phyloP scores from a whole-genome alignment of 306 rosid genomes.

The Ammopiptanthus mongolicus region DNA sequence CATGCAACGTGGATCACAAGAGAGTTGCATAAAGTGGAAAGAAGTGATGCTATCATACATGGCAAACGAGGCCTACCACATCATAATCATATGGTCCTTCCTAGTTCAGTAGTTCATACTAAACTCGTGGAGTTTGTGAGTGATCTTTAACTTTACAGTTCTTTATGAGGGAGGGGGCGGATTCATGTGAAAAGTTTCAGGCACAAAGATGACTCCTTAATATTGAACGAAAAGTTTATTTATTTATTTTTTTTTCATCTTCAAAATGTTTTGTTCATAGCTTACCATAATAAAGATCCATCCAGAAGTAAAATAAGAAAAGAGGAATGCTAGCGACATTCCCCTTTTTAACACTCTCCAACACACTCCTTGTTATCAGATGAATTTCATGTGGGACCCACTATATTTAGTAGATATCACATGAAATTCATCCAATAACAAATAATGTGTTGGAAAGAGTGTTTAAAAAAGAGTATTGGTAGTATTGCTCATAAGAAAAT shows the following conservation, averaged over 20 bases:
- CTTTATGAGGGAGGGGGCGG: background rate
- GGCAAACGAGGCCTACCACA: background rate
- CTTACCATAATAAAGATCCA: too few species aligned
- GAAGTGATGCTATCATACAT: slow-evolving; percentile 12
- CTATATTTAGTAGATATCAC: too few species aligned
- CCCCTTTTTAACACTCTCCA: too few species aligned
- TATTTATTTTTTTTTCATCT: background rate
- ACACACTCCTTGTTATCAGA: too few species aligned
- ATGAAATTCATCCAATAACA: too few species aligned
- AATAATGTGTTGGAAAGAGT: too few species aligned
- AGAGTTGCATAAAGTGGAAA: background rate
- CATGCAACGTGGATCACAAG: background rate
- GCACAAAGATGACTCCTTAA: background rate
- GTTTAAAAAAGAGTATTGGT: too few species aligned
- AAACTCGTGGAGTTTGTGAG: slow-evolving; percentile 6
- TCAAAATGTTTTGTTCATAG: background rate
- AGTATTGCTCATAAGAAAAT: too few species aligned
- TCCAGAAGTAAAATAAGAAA: too few species aligned
- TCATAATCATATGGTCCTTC: background rate
- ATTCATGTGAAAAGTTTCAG: slow-evolving; percentile 30
- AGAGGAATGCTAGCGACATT: too few species aligned
- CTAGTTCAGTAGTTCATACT: background rate
- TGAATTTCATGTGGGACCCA: too few species aligned
- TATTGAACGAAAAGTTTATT: background rate
- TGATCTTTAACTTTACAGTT: slow-evolving; percentile 33